phyloP scores from a whole-genome alignment of 345 rosid species.

The Eucalyptus marginata region DNA sequence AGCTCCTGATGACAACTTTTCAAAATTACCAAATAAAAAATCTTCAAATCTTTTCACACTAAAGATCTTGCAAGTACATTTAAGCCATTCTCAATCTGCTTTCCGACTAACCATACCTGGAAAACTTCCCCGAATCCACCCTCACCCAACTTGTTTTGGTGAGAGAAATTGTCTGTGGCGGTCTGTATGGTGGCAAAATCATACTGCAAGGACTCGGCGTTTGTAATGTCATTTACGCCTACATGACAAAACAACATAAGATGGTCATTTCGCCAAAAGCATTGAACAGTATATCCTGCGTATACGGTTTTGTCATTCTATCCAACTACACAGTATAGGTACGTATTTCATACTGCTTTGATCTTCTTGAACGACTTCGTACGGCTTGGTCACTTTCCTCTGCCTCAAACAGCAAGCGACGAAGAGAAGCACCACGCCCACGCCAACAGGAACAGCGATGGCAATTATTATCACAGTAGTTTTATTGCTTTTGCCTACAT shows the following conservation, averaged over 20 bases:
- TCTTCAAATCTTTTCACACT: too few relatives aligned
- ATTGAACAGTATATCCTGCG: not conserved
- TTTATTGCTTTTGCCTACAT: not conserved
- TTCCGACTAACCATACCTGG: slow-evolving; percentile 15
- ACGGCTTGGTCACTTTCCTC: not conserved
- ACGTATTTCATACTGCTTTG: not conserved
- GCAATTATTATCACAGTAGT: not conserved
- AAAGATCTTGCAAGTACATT: too few relatives aligned
- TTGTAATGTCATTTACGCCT: not conserved
- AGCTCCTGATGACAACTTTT: too few relatives aligned
- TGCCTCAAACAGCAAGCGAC: not conserved
- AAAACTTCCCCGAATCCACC: slow-evolving; percentile 47
- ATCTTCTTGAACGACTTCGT: not conserved
- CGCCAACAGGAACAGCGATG: not conserved
- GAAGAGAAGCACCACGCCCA: not conserved
- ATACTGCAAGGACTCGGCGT: not conserved
- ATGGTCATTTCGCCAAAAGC: too few relatives aligned
- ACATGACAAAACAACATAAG: not conserved
- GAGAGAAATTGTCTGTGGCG: slow-evolving; percentile 28
- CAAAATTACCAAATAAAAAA: too few relatives aligned
- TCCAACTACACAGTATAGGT: not conserved
- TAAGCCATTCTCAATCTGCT: too few relatives aligned
- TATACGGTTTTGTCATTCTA: not conserved
- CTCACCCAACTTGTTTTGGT: slow-evolving; percentile 27
- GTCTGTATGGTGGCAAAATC: slow-evolving; percentile 1